A percentile compares a stretch with the other conserved stretches of the same genome.
Evolutionary conservation across 768 basidiomycete species (phyloP).

Genomic region (Suillus spraguei): DNA sequence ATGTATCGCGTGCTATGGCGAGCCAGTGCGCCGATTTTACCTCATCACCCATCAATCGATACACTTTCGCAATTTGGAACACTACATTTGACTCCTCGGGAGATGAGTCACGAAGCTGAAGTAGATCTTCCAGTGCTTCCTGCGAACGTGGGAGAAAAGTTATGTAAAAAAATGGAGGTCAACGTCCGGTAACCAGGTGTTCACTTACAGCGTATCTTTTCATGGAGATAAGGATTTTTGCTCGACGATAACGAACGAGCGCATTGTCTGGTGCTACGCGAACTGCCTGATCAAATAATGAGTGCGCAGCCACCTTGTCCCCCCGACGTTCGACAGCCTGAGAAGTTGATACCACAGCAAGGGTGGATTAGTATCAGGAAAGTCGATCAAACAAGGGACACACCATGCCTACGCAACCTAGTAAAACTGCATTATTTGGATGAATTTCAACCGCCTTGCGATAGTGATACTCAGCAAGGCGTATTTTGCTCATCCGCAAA

Average conservation of each 20-base stretch:
- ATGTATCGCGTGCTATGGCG: conserved; percentile 89
- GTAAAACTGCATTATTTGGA: conserved; percentile 91
- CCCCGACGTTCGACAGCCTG: conserved; percentile 90
- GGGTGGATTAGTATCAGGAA: conserved; percentile 13
- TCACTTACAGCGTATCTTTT: conserved; percentile 77
- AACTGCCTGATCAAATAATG: conserved; percentile 81
- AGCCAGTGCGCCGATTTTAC: conserved; percentile 83
- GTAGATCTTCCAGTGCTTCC: conserved; percentile 82
- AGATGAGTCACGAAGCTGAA: conserved; percentile 75
- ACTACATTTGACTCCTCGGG: conserved; percentile 97
- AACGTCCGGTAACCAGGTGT: conserved; percentile 18
- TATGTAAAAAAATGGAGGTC: conserved; percentile 18
- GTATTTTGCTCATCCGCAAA: conserved; percentile 89
- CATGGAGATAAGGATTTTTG: conserved; percentile 86
- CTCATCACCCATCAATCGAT: conserved; percentile 78
- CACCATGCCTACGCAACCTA: conserved; percentile 96
- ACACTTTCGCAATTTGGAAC: conserved; percentile 93
- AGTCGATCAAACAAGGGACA: conserved; percentile 40
- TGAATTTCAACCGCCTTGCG: conserved; percentile 91
- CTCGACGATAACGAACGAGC: conserved; percentile 91
- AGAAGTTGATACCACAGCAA: conserved; percentile 18
- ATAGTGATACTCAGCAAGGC: conserved; percentile 96
- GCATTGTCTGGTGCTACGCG: conserved; percentile 84
- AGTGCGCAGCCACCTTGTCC: conserved; percentile 73
- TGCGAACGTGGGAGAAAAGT: conserved; percentile 40